Conservation (phyloP, 495 filamentous ascomycete genomes). For the Penicillium macrosclerotiorum region DNA sequence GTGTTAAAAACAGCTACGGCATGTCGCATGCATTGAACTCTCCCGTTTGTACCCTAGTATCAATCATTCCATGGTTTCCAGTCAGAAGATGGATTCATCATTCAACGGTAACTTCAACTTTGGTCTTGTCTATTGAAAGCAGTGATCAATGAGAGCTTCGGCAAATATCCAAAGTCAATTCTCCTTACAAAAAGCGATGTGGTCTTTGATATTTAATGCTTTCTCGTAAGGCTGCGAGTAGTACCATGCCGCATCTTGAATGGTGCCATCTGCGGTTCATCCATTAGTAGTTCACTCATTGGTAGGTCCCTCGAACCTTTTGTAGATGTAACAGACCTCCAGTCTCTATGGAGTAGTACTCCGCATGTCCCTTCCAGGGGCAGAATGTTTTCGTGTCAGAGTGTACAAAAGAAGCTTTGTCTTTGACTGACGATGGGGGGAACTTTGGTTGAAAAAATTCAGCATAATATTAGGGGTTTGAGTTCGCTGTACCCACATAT, state of each 20-base stretch:
- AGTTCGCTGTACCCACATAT: conserved; percentile 49
- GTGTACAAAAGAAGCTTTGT: conserved; percentile 45
- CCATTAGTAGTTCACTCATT: too few relatives aligned
- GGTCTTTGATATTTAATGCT: conserved; percentile 56
- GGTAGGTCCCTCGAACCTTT: too few relatives aligned
- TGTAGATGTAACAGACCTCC: conserved; percentile 46
- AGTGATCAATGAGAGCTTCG: neutral
- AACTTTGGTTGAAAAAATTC: conserved; percentile 25
- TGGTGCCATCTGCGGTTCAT: conserved; percentile 38
- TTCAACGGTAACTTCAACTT: conserved; percentile 13
- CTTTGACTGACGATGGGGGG: conserved; percentile 35
- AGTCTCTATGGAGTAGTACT: conserved; percentile 62
- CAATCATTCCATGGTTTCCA: neutral
- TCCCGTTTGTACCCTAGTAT: too few relatives aligned
- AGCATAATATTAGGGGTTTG: neutral
- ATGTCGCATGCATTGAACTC: too few relatives aligned
- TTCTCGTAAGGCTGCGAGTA: conserved; percentile 59
- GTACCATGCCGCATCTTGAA: conserved; percentile 66
- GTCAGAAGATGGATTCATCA: neutral
- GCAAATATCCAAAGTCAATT: neutral
- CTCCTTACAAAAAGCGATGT: conserved; percentile 70
- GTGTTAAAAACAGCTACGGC: too few relatives aligned
- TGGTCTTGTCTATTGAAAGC: conserved; percentile 10
- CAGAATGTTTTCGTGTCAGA: conserved; percentile 55
- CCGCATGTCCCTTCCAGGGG: conserved; percentile 68